Percentiles rank a stretch among this genome's conserved stretches.
These are phyloP conservation scores for Gentiana dahurica DNA, from an alignment of 257 asterid genomes.

Conservation along the genomic window DNA sequence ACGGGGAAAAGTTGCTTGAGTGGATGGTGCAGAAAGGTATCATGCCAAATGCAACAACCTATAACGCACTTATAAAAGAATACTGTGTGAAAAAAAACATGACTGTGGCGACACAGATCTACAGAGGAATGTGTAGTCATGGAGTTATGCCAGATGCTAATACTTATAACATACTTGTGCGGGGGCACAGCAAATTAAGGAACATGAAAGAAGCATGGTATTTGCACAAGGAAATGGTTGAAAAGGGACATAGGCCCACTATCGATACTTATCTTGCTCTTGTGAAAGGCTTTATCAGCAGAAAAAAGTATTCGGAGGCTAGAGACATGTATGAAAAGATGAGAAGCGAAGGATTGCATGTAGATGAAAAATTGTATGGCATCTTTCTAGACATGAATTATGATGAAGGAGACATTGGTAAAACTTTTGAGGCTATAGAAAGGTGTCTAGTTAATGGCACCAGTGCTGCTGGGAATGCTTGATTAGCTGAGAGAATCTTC, in stretches of 20 bases:
- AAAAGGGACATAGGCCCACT: constrained; percentile 47
- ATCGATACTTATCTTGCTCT: constrained; percentile 60
- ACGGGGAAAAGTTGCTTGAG: constrained; percentile 60
- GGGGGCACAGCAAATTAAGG: constrained; percentile 93
- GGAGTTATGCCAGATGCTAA: constrained; percentile 61
- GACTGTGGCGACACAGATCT: constrained; percentile 45
- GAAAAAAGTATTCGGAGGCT: constrained; percentile 69
- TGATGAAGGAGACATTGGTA: constrained; percentile 65
- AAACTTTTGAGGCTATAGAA: constrained; percentile 61
- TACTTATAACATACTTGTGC: constrained; percentile 60
- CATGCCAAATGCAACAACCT: constrained; percentile 75
- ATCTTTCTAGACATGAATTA: constrained; percentile 66
- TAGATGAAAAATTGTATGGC: constrained; percentile 47
- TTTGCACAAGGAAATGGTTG: constrained; percentile 58
- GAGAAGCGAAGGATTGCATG: constrained; percentile 50
- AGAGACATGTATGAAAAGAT: constrained; percentile 70
- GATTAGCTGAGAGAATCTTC: constrained; percentile 1
- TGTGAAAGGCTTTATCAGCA: constrained; percentile 66
- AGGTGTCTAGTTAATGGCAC: constrained; percentile 25
- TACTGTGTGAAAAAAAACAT: constrained; percentile 64
- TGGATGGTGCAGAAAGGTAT: constrained; percentile 89
- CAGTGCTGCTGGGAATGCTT: constrained; percentile 22
- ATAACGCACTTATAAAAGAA: constrained; percentile 70
- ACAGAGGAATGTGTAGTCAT: constrained; percentile 39
- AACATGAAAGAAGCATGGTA: constrained; percentile 98